phyloP scores from a whole-genome alignment of 1,284 basidiomycete genomes.

The Xerocomus nothofagi region DNA sequence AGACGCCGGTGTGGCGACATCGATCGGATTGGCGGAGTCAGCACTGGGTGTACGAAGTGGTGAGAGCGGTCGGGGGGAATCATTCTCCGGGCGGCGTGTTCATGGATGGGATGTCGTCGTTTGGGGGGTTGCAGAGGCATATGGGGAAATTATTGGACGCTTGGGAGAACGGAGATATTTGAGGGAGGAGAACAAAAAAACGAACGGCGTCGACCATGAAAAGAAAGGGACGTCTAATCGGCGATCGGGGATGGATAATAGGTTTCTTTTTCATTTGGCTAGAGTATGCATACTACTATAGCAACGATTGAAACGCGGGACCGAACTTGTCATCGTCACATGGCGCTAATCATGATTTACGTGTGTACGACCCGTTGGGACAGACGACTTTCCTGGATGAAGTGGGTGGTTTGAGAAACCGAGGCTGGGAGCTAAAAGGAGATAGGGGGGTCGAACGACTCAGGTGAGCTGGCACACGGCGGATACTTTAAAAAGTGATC shows the following conservation, averaged over 20 bases:
- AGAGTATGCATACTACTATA: constrained; percentile 10
- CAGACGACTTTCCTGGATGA: constrained; percentile 12
- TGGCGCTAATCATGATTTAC: constrained; percentile 17
- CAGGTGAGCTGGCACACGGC: constrained; percentile 17
- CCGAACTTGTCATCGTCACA: neutral
- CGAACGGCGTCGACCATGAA: no score
- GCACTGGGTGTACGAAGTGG: constrained; percentile 30
- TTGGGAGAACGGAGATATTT: constrained; percentile 35
- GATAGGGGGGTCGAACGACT: constrained; percentile 3
- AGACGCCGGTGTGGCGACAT: constrained; percentile 17
- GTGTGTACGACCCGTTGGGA: no score
- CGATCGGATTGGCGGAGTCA: constrained; percentile 26
- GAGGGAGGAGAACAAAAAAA: neutral
- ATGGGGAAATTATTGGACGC: constrained; percentile 29
- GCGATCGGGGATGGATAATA: constrained; percentile 9
- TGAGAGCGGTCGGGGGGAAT: constrained; percentile 7
- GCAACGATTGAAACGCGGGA: constrained; percentile 19
- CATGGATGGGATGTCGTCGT: constrained; percentile 10
- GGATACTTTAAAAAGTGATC: constrained; percentile 10
- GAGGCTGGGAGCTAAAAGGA: constrained; percentile 7
- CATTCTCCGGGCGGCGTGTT: constrained; percentile 14
- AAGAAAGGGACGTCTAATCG: neutral
- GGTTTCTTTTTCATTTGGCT: neutral
- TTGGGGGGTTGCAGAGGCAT: constrained; percentile 21
- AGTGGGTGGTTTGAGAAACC: constrained; percentile 6